A percentile compares a stretch with the other conserved stretches of the same genome.
Evolutionary conservation across 352 stramenopile species (phyloP).

Genomic region (Lagenidium giganteum): DNA sequence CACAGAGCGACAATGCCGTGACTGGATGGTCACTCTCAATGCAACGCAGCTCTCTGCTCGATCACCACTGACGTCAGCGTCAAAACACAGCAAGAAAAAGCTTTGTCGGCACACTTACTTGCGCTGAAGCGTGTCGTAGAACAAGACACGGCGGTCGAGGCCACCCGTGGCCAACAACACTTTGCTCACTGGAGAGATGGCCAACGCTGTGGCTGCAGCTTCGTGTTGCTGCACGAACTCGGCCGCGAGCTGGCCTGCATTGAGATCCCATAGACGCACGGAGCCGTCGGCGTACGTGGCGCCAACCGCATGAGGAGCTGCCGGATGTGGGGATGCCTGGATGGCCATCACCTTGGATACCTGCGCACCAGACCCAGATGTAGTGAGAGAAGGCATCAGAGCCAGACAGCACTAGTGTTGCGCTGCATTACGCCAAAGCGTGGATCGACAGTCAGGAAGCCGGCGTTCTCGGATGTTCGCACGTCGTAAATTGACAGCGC

Average conservation of each 20-base stretch:
- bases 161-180: slow-evolving; percentile 50
- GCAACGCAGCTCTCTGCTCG: slow-evolving; percentile 36
- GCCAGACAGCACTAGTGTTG: no score
- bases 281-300: slow-evolving; percentile 58
- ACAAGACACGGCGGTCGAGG: slow-evolving; percentile 63
- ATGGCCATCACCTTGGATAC: slow-evolving; percentile 48
- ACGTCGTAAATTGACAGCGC: slow-evolving; percentile 62
- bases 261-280: slow-evolving; percentile 62
- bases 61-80: neutral
- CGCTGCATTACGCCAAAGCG: slow-evolving; percentile 34
- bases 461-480: slow-evolving; percentile 41
- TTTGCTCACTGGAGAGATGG: slow-evolving; percentile 69
- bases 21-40: slow-evolving; percentile 61
- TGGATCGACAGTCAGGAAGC: slow-evolving; percentile 44
- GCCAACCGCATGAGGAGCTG: slow-evolving; percentile 44
- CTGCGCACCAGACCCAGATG: slow-evolving; percentile 10
- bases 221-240: slow-evolving; percentile 59
- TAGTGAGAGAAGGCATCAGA: no score
- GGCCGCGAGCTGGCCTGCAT: slow-evolving; percentile 39
- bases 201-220: slow-evolving; percentile 42
- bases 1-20: slow-evolving; percentile 49
- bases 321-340: slow-evolving; percentile 56
- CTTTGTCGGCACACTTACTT: slow-evolving; percentile 29
- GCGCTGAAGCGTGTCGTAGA: slow-evolving; percentile 59
- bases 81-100: neutral